Conservation (phyloP, 2,329 filamentous ascomycete species). For the Epichloe sp. region DNA sequence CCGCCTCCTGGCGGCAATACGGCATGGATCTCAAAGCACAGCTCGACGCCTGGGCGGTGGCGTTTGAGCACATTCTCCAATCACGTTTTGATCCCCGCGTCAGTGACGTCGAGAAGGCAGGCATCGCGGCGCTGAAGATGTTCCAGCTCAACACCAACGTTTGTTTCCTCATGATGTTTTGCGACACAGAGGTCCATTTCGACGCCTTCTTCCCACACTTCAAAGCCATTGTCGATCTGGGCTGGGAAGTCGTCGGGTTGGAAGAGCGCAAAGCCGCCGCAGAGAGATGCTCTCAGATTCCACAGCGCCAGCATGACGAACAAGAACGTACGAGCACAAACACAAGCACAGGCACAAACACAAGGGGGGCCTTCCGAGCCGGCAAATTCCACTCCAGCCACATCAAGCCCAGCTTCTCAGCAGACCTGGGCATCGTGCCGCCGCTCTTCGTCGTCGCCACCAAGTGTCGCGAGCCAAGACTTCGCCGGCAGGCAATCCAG, state of each 20-base stretch:
- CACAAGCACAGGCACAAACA: neutral
- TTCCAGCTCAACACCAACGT: conserved; percentile 44
- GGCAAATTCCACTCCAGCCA: conserved; percentile 33
- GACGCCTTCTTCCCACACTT: conserved; percentile 41
- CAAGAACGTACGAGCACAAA: neutral
- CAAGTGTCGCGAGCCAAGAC: conserved; percentile 45
- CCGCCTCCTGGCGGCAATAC: conserved; percentile 32
- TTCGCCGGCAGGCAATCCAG: conserved; percentile 47
- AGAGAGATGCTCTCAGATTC: conserved; percentile 30
- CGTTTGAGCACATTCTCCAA: conserved; percentile 42
- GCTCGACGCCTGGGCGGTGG: conserved; percentile 40
- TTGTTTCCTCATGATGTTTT: conserved; percentile 48
- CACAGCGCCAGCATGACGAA: conserved; percentile 27
- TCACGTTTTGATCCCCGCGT: conserved; percentile 35
- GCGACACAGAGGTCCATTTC: conserved; percentile 43
- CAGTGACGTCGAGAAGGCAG: conserved; percentile 42
- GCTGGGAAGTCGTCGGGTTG: conserved; percentile 45
- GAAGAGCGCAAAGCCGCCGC: conserved; percentile 39
- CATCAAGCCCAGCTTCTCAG: conserved; percentile 49
- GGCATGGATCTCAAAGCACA: conserved; percentile 34
- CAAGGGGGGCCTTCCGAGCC: conserved; percentile 26
- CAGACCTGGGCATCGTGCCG: conserved; percentile 50
- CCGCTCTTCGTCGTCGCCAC: conserved; percentile 54
- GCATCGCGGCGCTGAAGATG: conserved; percentile 50
- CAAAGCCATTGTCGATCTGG: conserved; percentile 41